phyloP scores from a whole-genome alignment of 768 basidiomycete species.

The Paxillus rubicundulus region DNA sequence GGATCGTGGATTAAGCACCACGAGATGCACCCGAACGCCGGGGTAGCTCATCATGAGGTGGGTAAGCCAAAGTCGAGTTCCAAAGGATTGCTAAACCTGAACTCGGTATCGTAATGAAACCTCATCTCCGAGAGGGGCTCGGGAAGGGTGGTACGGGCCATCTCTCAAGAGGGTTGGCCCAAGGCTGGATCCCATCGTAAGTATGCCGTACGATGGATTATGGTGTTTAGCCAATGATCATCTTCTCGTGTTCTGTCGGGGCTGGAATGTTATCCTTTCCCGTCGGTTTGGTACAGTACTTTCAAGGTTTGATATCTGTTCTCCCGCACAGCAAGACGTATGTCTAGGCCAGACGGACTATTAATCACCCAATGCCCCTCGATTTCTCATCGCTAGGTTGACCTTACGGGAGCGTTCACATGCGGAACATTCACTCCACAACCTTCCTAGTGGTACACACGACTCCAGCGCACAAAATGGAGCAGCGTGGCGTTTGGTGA shows the following conservation, averaged over 20 bases:
- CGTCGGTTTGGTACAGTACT: neutral
- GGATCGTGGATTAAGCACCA: too few species aligned
- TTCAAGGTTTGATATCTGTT: neutral
- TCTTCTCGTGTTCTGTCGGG: neutral
- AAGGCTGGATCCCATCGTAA: neutral
- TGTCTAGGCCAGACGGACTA: neutral
- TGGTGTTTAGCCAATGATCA: neutral
- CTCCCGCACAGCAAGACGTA: neutral
- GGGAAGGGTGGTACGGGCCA: too few species aligned
- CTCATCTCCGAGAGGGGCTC: too few species aligned
- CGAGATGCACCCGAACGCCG: too few species aligned
- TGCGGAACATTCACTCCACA: neutral
- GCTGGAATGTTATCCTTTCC: neutral
- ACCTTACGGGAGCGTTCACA: neutral
- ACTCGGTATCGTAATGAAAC: too few species aligned
- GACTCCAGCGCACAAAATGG: neutral
- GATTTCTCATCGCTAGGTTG: neutral
- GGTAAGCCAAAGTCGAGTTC: too few species aligned
- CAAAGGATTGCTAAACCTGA: too few species aligned
- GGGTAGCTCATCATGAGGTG: too few species aligned
- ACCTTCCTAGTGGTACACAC: neutral
- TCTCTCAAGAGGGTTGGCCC: neutral
- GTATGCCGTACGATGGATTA: neutral
- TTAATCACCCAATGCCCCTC: neutral
- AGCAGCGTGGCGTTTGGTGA: neutral